Evolutionary conservation across 768 basidiomycete genomes (phyloP), one percentile per base, ranked within the genome.

Genomic region (Dioszegia aurantiaca): DNA sequence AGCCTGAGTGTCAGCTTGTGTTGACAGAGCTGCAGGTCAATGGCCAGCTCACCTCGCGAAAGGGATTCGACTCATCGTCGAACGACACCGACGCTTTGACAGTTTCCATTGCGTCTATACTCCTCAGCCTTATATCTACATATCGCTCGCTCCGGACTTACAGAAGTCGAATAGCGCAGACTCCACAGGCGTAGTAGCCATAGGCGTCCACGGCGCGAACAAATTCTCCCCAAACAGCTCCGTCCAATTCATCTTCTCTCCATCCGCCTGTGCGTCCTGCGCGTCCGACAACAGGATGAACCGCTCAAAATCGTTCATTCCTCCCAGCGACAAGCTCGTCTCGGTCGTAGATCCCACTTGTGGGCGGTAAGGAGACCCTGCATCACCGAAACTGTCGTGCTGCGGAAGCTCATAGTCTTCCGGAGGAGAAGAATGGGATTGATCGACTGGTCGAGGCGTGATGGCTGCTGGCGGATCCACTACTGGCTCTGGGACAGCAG

Each of bases 61-160:
- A 52, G 14, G 49, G 49, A 31, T 52, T 52, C 8, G 30, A 52
- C 16, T 24, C 19, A 23, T 52, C 49, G 23, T 52, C 49, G 23
- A 52, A 52, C 33, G 49, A 52, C 3, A 52, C 49, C 10, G 49
- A 52, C 6, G 49, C 49, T 24, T 52, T 52, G 30, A 52, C 49
- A 9, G 49, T 33, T 23, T 52, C 49, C 33, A 31, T 31, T 12
- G 49, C 28, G 33, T 52, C 49, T 52, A 37, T 8, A 23, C 17
- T 4, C 3, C 1, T 2, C 11, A 1, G 3, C 17, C 10, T 24
- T 36, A 31, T 8, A 17, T 39, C 5, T 23, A 17, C 8, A 16
- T 10, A 5, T 14, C 17, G 30, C 12, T 14, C 24, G 14, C 14
- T 16, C 3, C 36, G 49, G 19, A 52, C 49, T 52, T 31, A 52